phyloP scores from a whole-genome alignment of 2,329 filamentous ascomycete species.

The Penicillium digitatum region DNA sequence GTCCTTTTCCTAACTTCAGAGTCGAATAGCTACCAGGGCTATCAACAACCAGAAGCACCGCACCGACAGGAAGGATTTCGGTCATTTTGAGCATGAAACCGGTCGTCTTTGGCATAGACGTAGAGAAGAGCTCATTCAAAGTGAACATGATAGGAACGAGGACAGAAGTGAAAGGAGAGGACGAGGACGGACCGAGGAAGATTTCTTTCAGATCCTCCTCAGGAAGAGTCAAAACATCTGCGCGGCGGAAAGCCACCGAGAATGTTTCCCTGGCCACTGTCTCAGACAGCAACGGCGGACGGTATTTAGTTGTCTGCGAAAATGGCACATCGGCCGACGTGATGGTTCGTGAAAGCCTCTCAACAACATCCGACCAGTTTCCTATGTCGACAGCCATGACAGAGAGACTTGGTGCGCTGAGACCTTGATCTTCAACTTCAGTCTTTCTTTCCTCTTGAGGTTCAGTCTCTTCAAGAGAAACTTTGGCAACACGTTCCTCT shows the following conservation, averaged over 20 bases:
- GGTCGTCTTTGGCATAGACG: constrained; percentile 70
- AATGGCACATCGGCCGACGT: constrained; percentile 35
- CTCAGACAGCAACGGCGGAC: constrained; percentile 27
- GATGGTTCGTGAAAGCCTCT: constrained; percentile 56
- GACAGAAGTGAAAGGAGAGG: constrained; percentile 28
- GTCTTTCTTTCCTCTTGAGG: neutral
- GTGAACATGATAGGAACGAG: constrained; percentile 88
- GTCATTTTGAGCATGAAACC: constrained; percentile 69
- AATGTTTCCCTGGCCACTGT: constrained; percentile 14
- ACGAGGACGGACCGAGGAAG: constrained; percentile 14
- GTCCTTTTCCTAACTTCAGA: constrained; percentile 59
- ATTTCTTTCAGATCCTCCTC: constrained; percentile 39
- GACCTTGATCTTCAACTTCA: neutral
- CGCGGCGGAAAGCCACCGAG: constrained; percentile 45
- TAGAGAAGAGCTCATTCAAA: constrained; percentile 87
- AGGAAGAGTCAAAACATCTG: constrained; percentile 49
- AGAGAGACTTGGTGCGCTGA: constrained; percentile 26
- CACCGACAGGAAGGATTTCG: constrained; percentile 52
- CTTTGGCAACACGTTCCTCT: constrained; percentile 10
- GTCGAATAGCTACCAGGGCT: constrained; percentile 92
- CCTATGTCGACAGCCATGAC: constrained; percentile 76
- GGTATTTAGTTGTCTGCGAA: constrained; percentile 27
- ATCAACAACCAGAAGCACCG: constrained; percentile 79
- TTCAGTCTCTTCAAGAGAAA: constrained; percentile 17
- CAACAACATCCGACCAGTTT: constrained; percentile 65